Evolutionary conservation across 164 flowering plant genomes (phyloP), one percentile per base, ranked within the genome.

Genomic region (Chimonanthus salicifolius): DNA sequence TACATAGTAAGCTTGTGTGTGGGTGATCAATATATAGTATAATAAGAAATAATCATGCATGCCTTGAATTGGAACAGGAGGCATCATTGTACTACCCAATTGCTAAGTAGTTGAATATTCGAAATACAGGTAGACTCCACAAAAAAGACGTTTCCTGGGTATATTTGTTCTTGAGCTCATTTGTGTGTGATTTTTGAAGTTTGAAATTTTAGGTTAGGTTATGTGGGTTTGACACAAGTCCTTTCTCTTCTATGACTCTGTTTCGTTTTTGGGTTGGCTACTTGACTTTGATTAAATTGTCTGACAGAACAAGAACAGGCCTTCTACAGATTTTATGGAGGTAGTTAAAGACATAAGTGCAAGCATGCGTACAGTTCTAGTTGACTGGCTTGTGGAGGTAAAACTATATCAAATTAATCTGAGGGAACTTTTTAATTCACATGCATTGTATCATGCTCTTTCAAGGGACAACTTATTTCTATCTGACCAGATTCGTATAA

Each of bases 351-450:
- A 95, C 74, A 88, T 95, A 2, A 93, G 86, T 75, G 20, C 96
- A 58, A 88, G 88, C 87, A 95, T 95, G 99, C 89, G 99, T 8
- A 82, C 94, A 7, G 89, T 95, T 75, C 80, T 95, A 44, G 76
- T 95, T 62, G 99, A 95, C 77, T 95, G 99, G 99, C 99, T 95
- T 74, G 96, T 93, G 21, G 99, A 95, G 97, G 98, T 91, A 83
- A 77, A 49, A 33, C 48, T 10, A 33, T 65, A n/a, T 15, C 47
- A 54, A 54, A 9, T 3, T 54, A 10, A 10, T 16, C 10, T 8
- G 15, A 10, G 15, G 15, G 60, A 54, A 54, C 60, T 10, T 4
- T 54, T 54, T 3, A 10, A 16, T 9, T 54, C 60, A 54, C 15
- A 54, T 4, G 60, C 60, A 54, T 54, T 54, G 10, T 54, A 54